phyloP scores from a whole-genome alignment of 306 rosid genomes.

The Rosa multiflora region DNA sequence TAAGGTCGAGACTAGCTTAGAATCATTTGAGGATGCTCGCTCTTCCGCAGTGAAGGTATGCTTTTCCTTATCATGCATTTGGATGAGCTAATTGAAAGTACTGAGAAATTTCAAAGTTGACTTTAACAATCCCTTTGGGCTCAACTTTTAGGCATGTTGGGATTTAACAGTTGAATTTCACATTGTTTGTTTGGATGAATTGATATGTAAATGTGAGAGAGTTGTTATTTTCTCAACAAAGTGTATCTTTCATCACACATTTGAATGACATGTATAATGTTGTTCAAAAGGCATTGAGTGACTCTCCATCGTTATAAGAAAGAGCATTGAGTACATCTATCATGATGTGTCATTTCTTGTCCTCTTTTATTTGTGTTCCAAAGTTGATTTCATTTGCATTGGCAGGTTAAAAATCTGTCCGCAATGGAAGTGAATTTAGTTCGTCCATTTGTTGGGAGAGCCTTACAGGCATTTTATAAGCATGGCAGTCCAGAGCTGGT shows the following conservation, averaged over 20 bases:
- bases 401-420: conserved; percentile 82
- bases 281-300: background rate
- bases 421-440: conserved; percentile 98
- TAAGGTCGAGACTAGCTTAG: conserved; percentile 87
- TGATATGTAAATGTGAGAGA: background rate
- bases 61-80: conserved; percentile 6
- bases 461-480: conserved; percentile 83
- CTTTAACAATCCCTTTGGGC: background rate
- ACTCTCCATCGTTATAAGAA: background rate
- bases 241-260: background rate
- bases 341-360: background rate
- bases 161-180: background rate
- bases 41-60: conserved; percentile 90
- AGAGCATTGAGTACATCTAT: background rate
- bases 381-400: conserved; percentile 22
- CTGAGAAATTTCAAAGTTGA: too few species aligned
- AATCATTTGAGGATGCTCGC: conserved; percentile 72
- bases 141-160: background rate
- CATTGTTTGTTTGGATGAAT: background rate
- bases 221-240: background rate
- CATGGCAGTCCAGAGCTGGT: conserved; percentile 84
- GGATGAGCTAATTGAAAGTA: background rate
- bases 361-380: background rate
- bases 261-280: background rate
- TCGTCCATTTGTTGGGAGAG: conserved; percentile 91